Evolutionary conservation across 176 grass and related monocot genomes (phyloP).

Genomic region (Oryza rufipogon): DNA sequence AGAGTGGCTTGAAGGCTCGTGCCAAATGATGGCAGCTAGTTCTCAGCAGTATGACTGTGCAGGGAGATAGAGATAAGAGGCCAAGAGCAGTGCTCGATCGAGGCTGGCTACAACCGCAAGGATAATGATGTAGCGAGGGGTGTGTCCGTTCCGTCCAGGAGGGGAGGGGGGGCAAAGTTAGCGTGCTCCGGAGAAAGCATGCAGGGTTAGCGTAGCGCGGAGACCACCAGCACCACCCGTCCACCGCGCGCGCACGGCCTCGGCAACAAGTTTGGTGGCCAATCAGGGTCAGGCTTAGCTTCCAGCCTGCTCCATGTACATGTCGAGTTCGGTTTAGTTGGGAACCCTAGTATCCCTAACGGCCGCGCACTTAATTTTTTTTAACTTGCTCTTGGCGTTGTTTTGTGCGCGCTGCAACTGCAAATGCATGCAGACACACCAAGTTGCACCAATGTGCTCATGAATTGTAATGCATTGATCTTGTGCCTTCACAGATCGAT

Average conservation of each 20-base stretch:
- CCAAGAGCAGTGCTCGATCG: conserved; percentile 4
- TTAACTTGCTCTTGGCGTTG: not conserved
- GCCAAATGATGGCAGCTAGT: conserved; percentile 49
- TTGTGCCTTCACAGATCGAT: not conserved
- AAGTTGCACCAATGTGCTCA: not conserved
- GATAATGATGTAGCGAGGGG: conserved; percentile 35
- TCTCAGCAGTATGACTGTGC: not conserved
- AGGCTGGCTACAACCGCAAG: conserved; percentile 39
- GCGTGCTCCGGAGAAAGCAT: conserved; percentile 61
- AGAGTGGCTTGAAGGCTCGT: conserved; percentile 61
- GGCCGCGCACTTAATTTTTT: conserved; percentile 13
- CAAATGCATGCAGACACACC: conserved; percentile 5
- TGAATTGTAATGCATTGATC: no score
- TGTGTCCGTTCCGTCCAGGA: not conserved
- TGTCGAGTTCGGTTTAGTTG: conserved; percentile 19
- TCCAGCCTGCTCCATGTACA: conserved; percentile 27
- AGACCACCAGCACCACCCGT: conserved; percentile 31
- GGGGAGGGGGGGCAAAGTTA: conserved; percentile 10
- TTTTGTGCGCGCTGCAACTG: conserved; percentile 1
- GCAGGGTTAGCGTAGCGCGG: conserved; percentile 55
- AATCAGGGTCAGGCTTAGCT: conserved; percentile 49
- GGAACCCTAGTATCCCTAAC: not conserved
- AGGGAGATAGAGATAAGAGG: not conserved
- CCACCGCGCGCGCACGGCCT: conserved; percentile 20
- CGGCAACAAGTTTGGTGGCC: conserved; percentile 41